Evolutionary conservation across 257 asterid species (phyloP).

Genomic region (Ilex aquifolium): DNA sequence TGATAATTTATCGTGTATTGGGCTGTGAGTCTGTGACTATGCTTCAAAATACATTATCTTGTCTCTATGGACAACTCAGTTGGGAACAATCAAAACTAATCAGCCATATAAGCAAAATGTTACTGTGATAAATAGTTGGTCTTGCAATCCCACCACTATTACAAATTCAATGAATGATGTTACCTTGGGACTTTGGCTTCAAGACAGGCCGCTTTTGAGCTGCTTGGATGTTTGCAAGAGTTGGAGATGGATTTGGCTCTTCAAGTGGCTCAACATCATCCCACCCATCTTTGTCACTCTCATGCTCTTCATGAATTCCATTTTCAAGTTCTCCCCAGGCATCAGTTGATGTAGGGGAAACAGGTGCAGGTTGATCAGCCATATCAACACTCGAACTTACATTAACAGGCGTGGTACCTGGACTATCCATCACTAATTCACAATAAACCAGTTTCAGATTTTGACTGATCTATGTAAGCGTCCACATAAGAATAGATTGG

Average conservation of each 20-base stretch:
- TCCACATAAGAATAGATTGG: slow-evolving; percentile 9
- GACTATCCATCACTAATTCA: slow-evolving; percentile 37
- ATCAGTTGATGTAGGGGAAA: slow-evolving; percentile 74
- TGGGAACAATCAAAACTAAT: too few relatives aligned
- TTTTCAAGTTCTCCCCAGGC: slow-evolving; percentile 97
- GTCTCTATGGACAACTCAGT: too few relatives aligned
- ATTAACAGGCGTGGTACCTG: slow-evolving; percentile 41
- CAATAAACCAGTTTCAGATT: slow-evolving; percentile 22
- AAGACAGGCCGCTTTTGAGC: slow-evolving; percentile 86
- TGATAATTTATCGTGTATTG: too few relatives aligned
- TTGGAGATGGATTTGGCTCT: slow-evolving; percentile 63
- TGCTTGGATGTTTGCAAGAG: slow-evolving; percentile 84
- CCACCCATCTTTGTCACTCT: slow-evolving; percentile 74
- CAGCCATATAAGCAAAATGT: too few relatives aligned
- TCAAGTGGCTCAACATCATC: slow-evolving; percentile 93
- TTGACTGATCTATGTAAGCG: slow-evolving; percentile 3
- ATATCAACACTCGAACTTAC: slow-evolving; percentile 45
- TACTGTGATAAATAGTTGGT: background rate
- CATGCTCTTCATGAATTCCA: slow-evolving; percentile 54
- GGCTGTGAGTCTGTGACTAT: too few relatives aligned
- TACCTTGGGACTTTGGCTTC: slow-evolving; percentile 70
- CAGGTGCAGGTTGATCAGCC: slow-evolving; percentile 46
- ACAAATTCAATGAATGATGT: background rate
- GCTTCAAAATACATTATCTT: too few relatives aligned
- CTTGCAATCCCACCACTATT: background rate